Percentiles rank a stretch among this genome's conserved stretches.
phyloP scores from a whole-genome alignment of 495 filamentous ascomycete species.

The Ascodesmis nigricans region DNA sequence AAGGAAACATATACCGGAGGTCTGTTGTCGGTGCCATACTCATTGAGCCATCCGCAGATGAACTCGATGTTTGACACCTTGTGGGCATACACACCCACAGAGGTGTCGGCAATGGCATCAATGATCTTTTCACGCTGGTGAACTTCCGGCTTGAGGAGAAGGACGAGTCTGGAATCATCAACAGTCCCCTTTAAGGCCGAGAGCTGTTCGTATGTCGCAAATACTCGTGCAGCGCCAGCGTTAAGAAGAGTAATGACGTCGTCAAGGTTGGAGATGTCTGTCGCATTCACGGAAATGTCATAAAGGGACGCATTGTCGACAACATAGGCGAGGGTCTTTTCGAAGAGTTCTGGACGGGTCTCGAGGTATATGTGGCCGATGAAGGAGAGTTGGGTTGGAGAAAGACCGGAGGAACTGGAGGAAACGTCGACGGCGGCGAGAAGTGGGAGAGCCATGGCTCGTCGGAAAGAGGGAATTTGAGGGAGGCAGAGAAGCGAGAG shows the following conservation, averaged over 20 bases:
- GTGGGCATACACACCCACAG: conserved; percentile 30
- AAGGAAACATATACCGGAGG: conserved; percentile 26
- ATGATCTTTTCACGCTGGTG: conserved; percentile 31
- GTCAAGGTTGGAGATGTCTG: conserved; percentile 38
- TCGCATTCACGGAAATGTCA: conserved; percentile 55
- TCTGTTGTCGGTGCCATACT: conserved; percentile 23
- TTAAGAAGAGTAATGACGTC: conserved; percentile 66
- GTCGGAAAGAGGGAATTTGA: too few relatives aligned
- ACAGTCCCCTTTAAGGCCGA: conserved; percentile 33
- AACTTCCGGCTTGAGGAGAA: conserved; percentile 25
- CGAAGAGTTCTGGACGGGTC: conserved; percentile 33
- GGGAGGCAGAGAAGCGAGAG: too few relatives aligned
- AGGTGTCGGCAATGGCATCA: conserved; percentile 30
- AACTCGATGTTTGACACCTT: conserved; percentile 24
- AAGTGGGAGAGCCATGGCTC: conserved; percentile 14
- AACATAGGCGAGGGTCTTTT: conserved; percentile 43
- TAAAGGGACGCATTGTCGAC: conserved; percentile 20
- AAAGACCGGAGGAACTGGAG: conserved; percentile 24
- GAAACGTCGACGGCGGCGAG: conserved; percentile 11
- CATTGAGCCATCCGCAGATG: conserved; percentile 25
- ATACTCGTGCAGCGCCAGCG: conserved; percentile 66
- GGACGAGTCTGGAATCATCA: conserved; percentile 35
- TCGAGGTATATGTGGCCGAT: conserved; percentile 55
- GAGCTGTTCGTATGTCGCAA: conserved; percentile 50
- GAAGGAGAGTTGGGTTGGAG: conserved; percentile 41